Evolutionary conservation across 2,329 filamentous ascomycete genomes (phyloP).

Genomic region (Fusarium torulosum): DNA sequence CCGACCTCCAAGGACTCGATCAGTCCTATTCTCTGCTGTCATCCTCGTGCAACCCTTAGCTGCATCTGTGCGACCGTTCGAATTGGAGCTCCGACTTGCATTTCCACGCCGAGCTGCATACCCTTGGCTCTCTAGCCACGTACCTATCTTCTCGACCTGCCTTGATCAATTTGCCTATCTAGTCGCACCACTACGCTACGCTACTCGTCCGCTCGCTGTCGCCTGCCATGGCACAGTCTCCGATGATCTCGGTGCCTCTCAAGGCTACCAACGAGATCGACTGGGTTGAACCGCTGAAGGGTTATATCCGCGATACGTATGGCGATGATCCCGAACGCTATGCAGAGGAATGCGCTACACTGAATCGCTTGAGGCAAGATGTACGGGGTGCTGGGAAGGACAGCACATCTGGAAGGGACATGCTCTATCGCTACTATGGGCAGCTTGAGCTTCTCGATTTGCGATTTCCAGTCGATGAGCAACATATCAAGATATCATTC

Average conservation of each 20-base stretch:
- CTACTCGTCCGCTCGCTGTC: constrained; percentile 16
- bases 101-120: constrained; percentile 38
- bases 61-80: constrained; percentile 35
- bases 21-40: constrained; percentile 16
- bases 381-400: constrained; percentile 98
- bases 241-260: constrained; percentile 94
- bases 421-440: constrained; percentile 97
- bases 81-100: constrained; percentile 23
- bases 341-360: constrained; percentile 91
- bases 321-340: constrained; percentile 98
- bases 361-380: constrained; percentile 96
- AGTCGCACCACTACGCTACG: constrained; percentile 18
- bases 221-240: constrained; percentile 79
- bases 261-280: constrained; percentile 98
- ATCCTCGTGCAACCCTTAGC: constrained; percentile 27
- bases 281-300: constrained; percentile 92
- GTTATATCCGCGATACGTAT: constrained; percentile 92
- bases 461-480: constrained; percentile 96
- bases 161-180: constrained; percentile 27
- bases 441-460: constrained; percentile 95
- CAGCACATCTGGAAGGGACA: constrained; percentile 90
- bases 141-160: constrained; percentile 25
- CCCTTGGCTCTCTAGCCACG: constrained; percentile 28
- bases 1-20: constrained; percentile 29
- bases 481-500: constrained; percentile 98